Evolutionary conservation across 805 yeast genomes (phyloP).

Genomic region (Wickerhamiella qilinensis): DNA sequence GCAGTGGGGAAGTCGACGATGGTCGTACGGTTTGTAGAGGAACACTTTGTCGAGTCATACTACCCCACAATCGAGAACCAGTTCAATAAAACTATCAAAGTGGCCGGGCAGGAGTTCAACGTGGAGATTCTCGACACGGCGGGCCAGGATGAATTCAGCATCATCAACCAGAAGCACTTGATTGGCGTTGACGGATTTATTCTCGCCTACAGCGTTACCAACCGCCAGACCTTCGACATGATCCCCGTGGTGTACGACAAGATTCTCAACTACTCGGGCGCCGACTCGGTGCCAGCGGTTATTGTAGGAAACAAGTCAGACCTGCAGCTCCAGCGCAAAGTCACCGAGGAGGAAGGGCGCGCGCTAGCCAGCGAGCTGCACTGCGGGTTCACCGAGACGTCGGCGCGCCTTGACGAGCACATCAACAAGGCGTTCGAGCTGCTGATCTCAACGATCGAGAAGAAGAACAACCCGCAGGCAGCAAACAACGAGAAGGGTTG

Average conservation of each 20-base stretch:
- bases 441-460: slow-evolving; percentile 46
- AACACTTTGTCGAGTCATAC: slow-evolving; percentile 74
- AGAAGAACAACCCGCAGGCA: slow-evolving; percentile 35
- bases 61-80: slow-evolving; percentile 87
- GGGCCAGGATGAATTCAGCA: slow-evolving; percentile 80
- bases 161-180: slow-evolving; percentile 60
- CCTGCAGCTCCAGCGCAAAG: slow-evolving; percentile 46
- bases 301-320: slow-evolving; percentile 68
- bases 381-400: slow-evolving; percentile 67
- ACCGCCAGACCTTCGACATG: slow-evolving; percentile 62
- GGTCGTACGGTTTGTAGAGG: slow-evolving; percentile 72
- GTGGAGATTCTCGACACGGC: slow-evolving; percentile 85
- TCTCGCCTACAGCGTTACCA: slow-evolving; percentile 66
- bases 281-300: slow-evolving; percentile 59
- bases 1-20: slow-evolving; percentile 78
- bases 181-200: slow-evolving; percentile 76
- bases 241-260: slow-evolving; percentile 67
- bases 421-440: slow-evolving; percentile 46
- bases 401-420: slow-evolving; percentile 65
- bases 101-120: slow-evolving; percentile 59
- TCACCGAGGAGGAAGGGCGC: slow-evolving; percentile 38
- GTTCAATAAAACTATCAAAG: slow-evolving; percentile 50
- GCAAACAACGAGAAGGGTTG: slow-evolving; percentile 35
- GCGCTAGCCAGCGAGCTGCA: slow-evolving; percentile 47
- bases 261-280: slow-evolving; percentile 47